phyloP scores from a whole-genome alignment of 164 flowering plant genomes.

The Magnolia kwangsiensis region DNA sequence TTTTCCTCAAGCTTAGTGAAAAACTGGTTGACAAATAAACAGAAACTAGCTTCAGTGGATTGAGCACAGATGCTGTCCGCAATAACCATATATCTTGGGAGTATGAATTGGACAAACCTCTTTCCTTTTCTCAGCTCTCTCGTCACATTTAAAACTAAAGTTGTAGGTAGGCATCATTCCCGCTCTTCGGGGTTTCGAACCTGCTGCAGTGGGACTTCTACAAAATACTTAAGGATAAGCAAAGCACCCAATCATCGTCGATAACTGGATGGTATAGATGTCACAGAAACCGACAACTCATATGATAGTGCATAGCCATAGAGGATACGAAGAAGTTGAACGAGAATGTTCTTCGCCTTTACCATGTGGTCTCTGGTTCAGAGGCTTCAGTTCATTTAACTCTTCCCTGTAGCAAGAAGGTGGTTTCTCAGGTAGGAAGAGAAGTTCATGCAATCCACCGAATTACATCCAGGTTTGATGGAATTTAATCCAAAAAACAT shows the following conservation, averaged over 20 bases:
- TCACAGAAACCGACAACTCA: neutral
- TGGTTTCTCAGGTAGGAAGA: conserved; percentile 16
- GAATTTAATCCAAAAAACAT: neutral
- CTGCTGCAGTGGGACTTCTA: conserved; percentile 57
- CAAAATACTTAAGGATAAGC: conserved; percentile 41
- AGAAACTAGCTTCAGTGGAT: conserved; percentile 5
- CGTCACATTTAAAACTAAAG: conserved; percentile 87
- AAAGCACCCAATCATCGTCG: neutral
- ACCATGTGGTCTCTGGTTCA: conserved; percentile 28
- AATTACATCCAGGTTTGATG: neutral
- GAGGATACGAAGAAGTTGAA: conserved; percentile 68
- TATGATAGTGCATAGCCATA: neutral
- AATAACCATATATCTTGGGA: neutral
- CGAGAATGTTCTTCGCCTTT: conserved; percentile 41
- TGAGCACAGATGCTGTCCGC: neutral
- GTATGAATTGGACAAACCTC: conserved; percentile 48
- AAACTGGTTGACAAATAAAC: conserved; percentile 43
- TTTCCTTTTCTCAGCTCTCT: conserved; percentile 90
- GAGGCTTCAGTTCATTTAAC: conserved; percentile 40
- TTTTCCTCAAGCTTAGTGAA: conserved; percentile 88
- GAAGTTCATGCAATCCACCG: neutral
- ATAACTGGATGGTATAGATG: neutral
- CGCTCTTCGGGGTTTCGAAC: conserved; percentile 45
- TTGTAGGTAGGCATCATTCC: conserved; percentile 71
- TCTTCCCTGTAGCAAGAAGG: conserved; percentile 52